Evolutionary conservation across 2,329 filamentous ascomycete species (phyloP).

Genomic region (Xylaria sp.): DNA sequence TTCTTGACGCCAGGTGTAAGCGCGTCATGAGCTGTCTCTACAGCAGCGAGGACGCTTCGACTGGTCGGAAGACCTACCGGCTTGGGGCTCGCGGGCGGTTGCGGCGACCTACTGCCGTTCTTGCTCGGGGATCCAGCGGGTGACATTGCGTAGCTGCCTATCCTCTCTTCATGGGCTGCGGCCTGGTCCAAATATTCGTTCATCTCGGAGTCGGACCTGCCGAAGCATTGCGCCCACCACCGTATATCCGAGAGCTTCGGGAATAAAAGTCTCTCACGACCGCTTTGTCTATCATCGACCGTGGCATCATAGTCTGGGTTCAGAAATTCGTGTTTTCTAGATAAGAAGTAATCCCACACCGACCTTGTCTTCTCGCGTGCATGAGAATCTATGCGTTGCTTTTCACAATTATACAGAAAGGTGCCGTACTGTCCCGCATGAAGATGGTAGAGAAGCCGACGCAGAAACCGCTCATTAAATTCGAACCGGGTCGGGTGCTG

Average conservation of each 20-base stretch:
- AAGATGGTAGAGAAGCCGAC: constrained; percentile 88
- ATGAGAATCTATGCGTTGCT: constrained; percentile 77
- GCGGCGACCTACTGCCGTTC: constrained; percentile 44
- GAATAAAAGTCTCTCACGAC: constrained; percentile 84
- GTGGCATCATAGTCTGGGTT: constrained; percentile 81
- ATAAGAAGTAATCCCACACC: constrained; percentile 96
- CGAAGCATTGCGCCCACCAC: constrained; percentile 94
- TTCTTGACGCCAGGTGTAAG: constrained; percentile 54
- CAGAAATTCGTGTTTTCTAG: constrained; percentile 80
- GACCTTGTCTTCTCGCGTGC: constrained; percentile 79
- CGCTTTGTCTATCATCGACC: constrained; percentile 81
- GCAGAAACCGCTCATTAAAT: constrained; percentile 93
- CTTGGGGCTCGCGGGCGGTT: constrained; percentile 50
- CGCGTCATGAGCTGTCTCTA: constrained; percentile 67
- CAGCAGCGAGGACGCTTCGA: constrained; percentile 66
- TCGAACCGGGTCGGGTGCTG: constrained; percentile 92
- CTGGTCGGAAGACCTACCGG: constrained; percentile 53
- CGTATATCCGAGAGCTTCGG: constrained; percentile 80
- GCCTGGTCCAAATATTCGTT: constrained; percentile 73
- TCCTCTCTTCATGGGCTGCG: constrained; percentile 59
- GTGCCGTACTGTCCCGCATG: constrained; percentile 98
- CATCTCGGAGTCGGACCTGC: constrained; percentile 90
- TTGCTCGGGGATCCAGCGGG: constrained; percentile 40
- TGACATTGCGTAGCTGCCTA: constrained; percentile 45
- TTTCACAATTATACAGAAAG: constrained; percentile 95